phyloP scores from a whole-genome alignment of 768 basidiomycete genomes.

The Baorangia bicolor region DNA sequence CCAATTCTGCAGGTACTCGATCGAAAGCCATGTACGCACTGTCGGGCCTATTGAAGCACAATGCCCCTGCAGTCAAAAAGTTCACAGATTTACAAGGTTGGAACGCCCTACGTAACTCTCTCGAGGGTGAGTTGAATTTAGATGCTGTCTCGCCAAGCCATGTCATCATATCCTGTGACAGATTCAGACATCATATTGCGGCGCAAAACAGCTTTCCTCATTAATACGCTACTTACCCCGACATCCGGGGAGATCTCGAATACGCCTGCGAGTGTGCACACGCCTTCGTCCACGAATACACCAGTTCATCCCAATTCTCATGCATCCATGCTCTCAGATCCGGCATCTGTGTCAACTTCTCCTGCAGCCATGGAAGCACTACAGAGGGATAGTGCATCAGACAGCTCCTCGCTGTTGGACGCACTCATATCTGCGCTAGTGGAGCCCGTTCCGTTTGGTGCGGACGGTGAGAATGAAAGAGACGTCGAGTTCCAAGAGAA shows the following conservation, averaged over 20 bases:
- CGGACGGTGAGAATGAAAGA: slow-evolving; percentile 61
- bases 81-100: slow-evolving; percentile 61
- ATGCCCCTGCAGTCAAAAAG: slow-evolving; percentile 57
- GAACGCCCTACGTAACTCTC: slow-evolving; percentile 53
- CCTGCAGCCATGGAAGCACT: slow-evolving; percentile 49
- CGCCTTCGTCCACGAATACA: slow-evolving; percentile 23
- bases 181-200: slow-evolving; percentile 79
- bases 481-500: slow-evolving; percentile 71
- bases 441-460: slow-evolving; percentile 60
- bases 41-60: slow-evolving; percentile 79
- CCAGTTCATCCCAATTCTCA: slow-evolving; percentile 74
- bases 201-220: slow-evolving; percentile 75
- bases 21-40: slow-evolving; percentile 84
- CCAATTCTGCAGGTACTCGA: slow-evolving; percentile 52
- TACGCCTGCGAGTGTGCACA: slow-evolving; percentile 16
- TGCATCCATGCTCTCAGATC: slow-evolving; percentile 57
- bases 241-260: slow-evolving; percentile 17
- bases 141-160: background rate
- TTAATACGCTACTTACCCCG: slow-evolving; percentile 68
- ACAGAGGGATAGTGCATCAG: slow-evolving; percentile 30
- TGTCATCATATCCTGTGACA: slow-evolving; percentile 26
- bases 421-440: slow-evolving; percentile 52
- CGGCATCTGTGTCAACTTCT: slow-evolving; percentile 51
- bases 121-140: slow-evolving; percentile 50
- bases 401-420: slow-evolving; percentile 39